Evolutionary conservation across 1,284 basidiomycete genomes (phyloP).

Genomic region (Rhodotorula sp.): DNA sequence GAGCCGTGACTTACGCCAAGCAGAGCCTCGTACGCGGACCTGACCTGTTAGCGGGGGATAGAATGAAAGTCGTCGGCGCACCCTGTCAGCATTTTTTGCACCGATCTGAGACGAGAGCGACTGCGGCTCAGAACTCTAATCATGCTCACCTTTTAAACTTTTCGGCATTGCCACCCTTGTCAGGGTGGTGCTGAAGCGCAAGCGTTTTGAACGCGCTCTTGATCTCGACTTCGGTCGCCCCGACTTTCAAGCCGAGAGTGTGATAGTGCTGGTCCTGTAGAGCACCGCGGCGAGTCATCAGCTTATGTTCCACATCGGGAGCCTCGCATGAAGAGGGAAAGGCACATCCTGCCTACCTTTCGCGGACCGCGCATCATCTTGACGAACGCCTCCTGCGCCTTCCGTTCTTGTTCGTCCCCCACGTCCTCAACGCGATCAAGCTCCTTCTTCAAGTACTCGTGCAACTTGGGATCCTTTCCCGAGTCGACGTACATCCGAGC

Average conservation of each 20-base stretch:
- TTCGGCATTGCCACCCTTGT: not conserved
- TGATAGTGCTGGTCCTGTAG: not conserved
- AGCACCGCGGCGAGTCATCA: not conserved
- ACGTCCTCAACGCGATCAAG: not conserved
- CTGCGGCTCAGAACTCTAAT: not conserved
- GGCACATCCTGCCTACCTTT: too few relatives aligned
- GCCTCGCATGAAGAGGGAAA: not conserved
- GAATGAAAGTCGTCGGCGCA: too few relatives aligned
- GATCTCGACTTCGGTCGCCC: constrained; percentile 1
- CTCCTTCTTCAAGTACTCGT: not conserved
- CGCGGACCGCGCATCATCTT: not conserved
- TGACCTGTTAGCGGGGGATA: too few relatives aligned
- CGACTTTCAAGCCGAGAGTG: not conserved
- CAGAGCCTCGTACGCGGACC: too few relatives aligned
- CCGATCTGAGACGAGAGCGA: too few relatives aligned
- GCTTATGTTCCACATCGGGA: not conserved
- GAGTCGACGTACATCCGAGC: not conserved
- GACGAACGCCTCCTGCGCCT: too few relatives aligned
- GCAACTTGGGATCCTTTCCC: not conserved
- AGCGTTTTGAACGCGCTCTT: not conserved
- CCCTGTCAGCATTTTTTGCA: too few relatives aligned
- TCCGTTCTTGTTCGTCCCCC: not conserved
- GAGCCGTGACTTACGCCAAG: too few relatives aligned
- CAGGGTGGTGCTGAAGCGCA: not conserved
- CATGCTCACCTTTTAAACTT: not conserved